These are phyloP conservation scores for Nasturtium officinale DNA, from an alignment of 345 rosid species.

Conservation along the genomic window DNA sequence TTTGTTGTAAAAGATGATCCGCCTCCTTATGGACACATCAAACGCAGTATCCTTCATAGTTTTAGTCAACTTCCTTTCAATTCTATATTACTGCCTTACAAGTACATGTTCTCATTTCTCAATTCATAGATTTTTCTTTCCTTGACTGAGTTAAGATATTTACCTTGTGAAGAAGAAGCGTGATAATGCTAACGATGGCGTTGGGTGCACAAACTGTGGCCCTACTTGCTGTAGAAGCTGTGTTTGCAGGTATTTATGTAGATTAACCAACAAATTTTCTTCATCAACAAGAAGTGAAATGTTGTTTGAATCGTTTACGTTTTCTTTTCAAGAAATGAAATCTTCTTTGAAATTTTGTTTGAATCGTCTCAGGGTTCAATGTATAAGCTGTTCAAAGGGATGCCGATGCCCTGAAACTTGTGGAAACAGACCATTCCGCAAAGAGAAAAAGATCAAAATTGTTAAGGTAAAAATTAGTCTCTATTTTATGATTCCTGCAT, in stretches of 20 bases:
- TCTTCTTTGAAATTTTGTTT: not conserved
- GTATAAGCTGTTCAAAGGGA: constrained; percentile 87
- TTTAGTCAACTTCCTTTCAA: not conserved
- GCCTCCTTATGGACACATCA: constrained; percentile 85
- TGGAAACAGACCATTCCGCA: constrained; percentile 91
- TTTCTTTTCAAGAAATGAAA: not conserved
- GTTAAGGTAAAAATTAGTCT: constrained; percentile 60
- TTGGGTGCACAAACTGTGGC: constrained; percentile 84
- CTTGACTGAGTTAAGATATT: constrained; percentile 71
- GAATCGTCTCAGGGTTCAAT: constrained; percentile 65
- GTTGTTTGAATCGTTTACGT: not conserved
- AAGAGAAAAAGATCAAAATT: constrained; percentile 78
- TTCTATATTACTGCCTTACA: not conserved
- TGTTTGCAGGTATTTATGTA: constrained; percentile 72
- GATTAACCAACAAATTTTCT: constrained; percentile 17
- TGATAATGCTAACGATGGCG: constrained; percentile 62
- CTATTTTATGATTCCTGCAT: constrained; percentile 5
- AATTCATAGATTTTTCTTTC: constrained; percentile 21
- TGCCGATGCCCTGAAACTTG: constrained; percentile 83
- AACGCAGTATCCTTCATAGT: constrained; percentile 82
- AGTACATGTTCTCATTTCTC: not conserved
- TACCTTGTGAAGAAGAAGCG: constrained; percentile 87
- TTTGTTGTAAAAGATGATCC: constrained; percentile 61
- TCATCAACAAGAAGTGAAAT: not conserved
- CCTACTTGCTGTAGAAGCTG: constrained; percentile 74